phyloP scores from a whole-genome alignment of 73 alveolate species.

The Paramecium sonneborni region DNA sequence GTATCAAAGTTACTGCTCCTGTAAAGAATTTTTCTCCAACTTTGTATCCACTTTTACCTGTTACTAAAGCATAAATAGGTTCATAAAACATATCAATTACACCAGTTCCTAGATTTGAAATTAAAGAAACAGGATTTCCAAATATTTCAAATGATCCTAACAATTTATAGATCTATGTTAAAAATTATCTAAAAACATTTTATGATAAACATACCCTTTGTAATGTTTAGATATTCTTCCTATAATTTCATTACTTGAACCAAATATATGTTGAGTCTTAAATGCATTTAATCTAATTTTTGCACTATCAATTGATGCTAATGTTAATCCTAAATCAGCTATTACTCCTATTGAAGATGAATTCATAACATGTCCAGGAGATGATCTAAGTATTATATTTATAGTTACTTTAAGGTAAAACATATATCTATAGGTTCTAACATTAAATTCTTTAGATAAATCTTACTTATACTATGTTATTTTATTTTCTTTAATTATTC shows the following conservation, averaged over 20 bases:
- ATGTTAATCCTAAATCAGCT: slow-evolving; percentile 65
- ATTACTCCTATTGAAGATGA: slow-evolving; percentile 57
- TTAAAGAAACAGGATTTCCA: slow-evolving; percentile 67
- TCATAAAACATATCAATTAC: slow-evolving; percentile 67
- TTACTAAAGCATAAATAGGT: slow-evolving; percentile 62
- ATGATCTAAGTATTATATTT: slow-evolving; percentile 15
- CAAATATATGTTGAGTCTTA: slow-evolving; percentile 63
- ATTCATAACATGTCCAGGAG: slow-evolving; percentile 67
- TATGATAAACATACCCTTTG: background rate
- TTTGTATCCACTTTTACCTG: slow-evolving; percentile 65
- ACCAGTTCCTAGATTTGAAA: slow-evolving; percentile 63
- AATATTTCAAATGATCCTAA: slow-evolving; percentile 66
- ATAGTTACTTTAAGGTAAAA: slow-evolving; percentile 28
- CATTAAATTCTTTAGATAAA: slow-evolving; percentile 56
- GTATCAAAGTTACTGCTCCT: slow-evolving; percentile 65
- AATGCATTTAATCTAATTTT: slow-evolving; percentile 62
- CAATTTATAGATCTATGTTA: slow-evolving; percentile 59
- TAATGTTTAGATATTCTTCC: slow-evolving; percentile 62
- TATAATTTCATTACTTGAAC: slow-evolving; percentile 59
- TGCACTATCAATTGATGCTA: slow-evolving; percentile 66
- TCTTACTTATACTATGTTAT: slow-evolving; percentile 46
- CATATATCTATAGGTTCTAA: slow-evolving; percentile 66
- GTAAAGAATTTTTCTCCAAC: slow-evolving; percentile 66
- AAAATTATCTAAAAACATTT: slow-evolving; percentile 20
- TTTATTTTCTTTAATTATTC: slow-evolving; percentile 15